Percentiles rank a stretch among this genome's conserved stretches.
Evolutionary conservation across 2,329 filamentous ascomycete species (phyloP).

Genomic region (Calonectria pseudoturangicola): DNA sequence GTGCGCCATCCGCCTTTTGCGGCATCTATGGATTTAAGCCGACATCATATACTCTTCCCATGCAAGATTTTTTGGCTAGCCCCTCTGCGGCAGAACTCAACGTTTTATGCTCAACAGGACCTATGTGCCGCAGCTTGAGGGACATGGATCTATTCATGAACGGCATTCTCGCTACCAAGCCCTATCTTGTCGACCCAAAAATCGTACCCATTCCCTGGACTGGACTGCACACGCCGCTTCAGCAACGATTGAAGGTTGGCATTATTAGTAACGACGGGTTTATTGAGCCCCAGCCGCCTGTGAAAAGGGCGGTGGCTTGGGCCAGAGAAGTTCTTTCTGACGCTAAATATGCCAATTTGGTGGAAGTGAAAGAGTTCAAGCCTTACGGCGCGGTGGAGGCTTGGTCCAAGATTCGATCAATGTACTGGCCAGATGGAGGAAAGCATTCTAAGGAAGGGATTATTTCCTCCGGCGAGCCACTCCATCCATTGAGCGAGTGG

Average conservation of each 20-base stretch:
- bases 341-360: conserved; percentile 38
- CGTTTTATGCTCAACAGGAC: conserved; percentile 56
- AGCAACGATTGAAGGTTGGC: conserved; percentile 62
- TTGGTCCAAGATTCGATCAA: conserved; percentile 57
- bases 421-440: conserved; percentile 69
- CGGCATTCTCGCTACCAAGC: conserved; percentile 38
- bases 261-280: conserved; percentile 62
- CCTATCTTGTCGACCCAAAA: conserved; percentile 53
- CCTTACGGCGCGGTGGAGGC: conserved; percentile 57
- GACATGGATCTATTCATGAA: conserved; percentile 52
- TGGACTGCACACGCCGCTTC: conserved; percentile 46
- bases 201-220: conserved; percentile 57
- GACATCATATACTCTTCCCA: conserved; percentile 52
- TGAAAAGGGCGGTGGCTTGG: conserved; percentile 61
- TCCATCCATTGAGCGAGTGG: conserved; percentile 66
- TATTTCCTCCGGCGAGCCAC: conserved; percentile 63
- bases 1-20: conserved; percentile 55
- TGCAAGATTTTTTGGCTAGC: conserved; percentile 49
- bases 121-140: conserved; percentile 50
- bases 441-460: conserved; percentile 57
- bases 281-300: conserved; percentile 62
- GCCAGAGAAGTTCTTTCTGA: conserved; percentile 46
- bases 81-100: conserved; percentile 58
- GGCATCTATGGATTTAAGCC: conserved; percentile 54
- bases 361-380: conserved; percentile 61